Percentiles rank a stretch among this genome's conserved stretches.
Evolutionary conservation across 768 basidiomycete genomes (phyloP).

Genomic region (Cystofilobasidium macerans): DNA sequence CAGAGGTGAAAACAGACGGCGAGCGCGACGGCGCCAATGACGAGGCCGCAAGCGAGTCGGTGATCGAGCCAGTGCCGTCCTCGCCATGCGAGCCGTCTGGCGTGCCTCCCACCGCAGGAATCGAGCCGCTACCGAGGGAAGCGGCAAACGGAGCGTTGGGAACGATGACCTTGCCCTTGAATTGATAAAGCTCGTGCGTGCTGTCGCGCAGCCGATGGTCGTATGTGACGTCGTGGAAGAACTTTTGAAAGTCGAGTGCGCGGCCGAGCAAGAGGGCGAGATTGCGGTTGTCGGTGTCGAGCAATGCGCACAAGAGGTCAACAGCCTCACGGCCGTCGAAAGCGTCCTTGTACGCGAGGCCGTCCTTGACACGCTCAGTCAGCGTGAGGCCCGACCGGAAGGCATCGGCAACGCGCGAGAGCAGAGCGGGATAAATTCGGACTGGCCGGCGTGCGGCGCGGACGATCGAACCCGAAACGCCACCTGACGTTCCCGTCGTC

Average conservation of each 20-base stretch:
- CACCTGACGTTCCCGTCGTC: background rate
- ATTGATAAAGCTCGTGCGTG: constrained; percentile 81
- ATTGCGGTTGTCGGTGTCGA: constrained; percentile 95
- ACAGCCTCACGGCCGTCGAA: constrained; percentile 97
- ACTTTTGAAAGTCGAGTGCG: constrained; percentile 93
- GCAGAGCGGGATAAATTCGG: constrained; percentile 56
- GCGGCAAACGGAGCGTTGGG: constrained; percentile 21
- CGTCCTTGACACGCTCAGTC: constrained; percentile 79
- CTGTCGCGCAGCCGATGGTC: constrained; percentile 90
- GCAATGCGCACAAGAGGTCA: constrained; percentile 92
- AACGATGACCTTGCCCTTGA: constrained; percentile 41
- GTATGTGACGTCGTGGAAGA: constrained; percentile 98
- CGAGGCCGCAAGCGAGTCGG: constrained; percentile 7
- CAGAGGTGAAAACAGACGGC: background rate
- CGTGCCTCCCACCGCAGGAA: constrained; percentile 29
- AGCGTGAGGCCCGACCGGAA: constrained; percentile 72
- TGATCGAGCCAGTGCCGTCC: constrained; percentile 26
- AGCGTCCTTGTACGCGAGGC: constrained; percentile 86
- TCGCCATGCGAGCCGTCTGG: background rate
- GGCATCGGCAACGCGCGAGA: constrained; percentile 86
- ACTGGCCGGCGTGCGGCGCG: constrained; percentile 4
- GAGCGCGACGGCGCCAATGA: background rate
- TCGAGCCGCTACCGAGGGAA: constrained; percentile 28
- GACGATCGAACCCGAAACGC: background rate
- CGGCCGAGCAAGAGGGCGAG: constrained; percentile 88